These are phyloP conservation scores for Salvia hispanica DNA, from an alignment of 257 asterid genomes.

Conservation along the genomic window DNA sequence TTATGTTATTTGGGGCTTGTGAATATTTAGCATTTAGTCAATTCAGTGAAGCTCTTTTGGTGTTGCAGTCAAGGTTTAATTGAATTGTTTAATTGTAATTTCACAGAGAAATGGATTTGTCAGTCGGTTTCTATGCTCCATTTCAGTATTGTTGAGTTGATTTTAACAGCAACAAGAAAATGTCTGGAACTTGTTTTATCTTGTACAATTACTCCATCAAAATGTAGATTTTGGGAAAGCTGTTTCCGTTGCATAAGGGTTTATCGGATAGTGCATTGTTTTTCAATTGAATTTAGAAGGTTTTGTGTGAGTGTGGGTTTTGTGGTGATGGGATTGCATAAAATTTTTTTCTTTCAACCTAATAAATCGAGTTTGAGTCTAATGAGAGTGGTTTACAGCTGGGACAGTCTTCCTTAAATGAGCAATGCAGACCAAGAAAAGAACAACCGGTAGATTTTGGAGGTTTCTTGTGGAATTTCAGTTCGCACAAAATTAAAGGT, in stretches of 20 bases:
- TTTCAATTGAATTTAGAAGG: not conserved
- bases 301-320: not conserved
- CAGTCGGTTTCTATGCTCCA: not conserved
- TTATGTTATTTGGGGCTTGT: not conserved
- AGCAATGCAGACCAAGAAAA: conserved; percentile 77
- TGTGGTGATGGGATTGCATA: conserved; percentile 9
- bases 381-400: conserved; percentile 31
- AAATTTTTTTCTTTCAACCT: conserved; percentile 2
- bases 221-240: conserved; percentile 1
- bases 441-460: conserved; percentile 44
- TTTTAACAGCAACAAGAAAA: not conserved
- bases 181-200: conserved; percentile 3
- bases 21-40: not conserved
- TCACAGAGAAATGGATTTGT: not conserved
- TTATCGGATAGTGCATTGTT: conserved; percentile 5
- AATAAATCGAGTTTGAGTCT: conserved; percentile 27
- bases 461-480: conserved; percentile 38
- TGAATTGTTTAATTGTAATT: conserved; percentile 2
- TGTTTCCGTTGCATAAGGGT: not conserved
- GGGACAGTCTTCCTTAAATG: conserved; percentile 29
- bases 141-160: conserved; percentile 14
- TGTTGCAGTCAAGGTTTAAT: not conserved
- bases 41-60: conserved; percentile 2
- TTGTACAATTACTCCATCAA: not conserved
- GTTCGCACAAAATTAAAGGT: conserved; percentile 55